Evolutionary conservation across 1,139 yeast species (phyloP).

Genomic region (Saccharomyces pastorianus): DNA sequence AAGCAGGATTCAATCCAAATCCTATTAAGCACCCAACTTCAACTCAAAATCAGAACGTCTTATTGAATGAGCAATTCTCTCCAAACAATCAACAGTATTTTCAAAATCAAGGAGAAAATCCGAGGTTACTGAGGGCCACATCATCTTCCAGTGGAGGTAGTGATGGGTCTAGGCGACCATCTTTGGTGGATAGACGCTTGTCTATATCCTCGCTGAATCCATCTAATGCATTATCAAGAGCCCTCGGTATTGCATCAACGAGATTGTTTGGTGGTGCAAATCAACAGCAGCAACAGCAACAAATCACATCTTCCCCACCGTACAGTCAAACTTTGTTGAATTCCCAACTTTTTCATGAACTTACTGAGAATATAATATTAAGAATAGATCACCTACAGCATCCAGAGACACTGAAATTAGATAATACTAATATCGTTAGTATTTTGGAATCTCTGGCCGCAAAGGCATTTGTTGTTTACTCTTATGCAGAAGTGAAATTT

Average conservation of each 20-base stretch:
- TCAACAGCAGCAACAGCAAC: constrained; percentile 19
- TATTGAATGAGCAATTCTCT: background rate
- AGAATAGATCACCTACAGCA: constrained; percentile 23
- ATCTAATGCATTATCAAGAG: constrained; percentile 79
- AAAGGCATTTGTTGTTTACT: constrained; percentile 78
- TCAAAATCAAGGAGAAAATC: constrained; percentile 2
- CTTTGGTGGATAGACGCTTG: constrained; percentile 47
- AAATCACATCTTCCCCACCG: constrained; percentile 11
- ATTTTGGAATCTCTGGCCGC: constrained; percentile 73
- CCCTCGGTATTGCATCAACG: constrained; percentile 80
- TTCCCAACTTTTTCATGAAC: constrained; percentile 25
- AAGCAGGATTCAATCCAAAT: constrained; percentile 45
- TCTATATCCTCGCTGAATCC: constrained; percentile 69
- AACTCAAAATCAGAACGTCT: background rate
- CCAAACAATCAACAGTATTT: background rate
- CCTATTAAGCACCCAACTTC: background rate
- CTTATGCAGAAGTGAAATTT: constrained; percentile 87
- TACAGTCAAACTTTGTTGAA: constrained; percentile 19
- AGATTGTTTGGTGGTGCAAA: constrained; percentile 59
- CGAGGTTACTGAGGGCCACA: background rate
- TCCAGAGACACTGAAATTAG: constrained; percentile 12
- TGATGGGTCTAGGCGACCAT: constrained; percentile 29
- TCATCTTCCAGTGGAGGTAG: constrained; percentile 27
- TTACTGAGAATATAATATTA: constrained; percentile 31
- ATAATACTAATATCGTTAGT: constrained; percentile 32